A percentile compares a stretch with the other conserved stretches of the same genome.
Evolutionary conservation across 2,329 filamentous ascomycete species (phyloP).

Genomic region (Aspergillus pseudoviridinutans): DNA sequence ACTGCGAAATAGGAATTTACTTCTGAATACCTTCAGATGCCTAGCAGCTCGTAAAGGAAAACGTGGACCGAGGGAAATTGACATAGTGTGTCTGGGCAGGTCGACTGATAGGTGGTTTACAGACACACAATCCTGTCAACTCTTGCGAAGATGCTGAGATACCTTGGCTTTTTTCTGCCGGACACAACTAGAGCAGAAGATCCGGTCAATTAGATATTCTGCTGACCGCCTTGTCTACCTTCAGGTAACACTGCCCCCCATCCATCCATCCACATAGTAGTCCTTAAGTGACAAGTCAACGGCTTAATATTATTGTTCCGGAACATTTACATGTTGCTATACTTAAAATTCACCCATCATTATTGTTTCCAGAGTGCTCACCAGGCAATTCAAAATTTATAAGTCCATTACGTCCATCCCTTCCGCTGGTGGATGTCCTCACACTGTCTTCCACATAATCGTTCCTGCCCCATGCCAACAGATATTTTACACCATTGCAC

Average conservation of each 20-base stretch:
- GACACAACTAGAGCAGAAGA: not conserved
- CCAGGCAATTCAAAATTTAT: too few species aligned
- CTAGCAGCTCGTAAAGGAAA: constrained; percentile 19
- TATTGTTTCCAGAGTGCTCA: not conserved
- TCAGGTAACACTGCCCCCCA: too few species aligned
- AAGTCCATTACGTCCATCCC: too few species aligned
- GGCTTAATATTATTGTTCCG: not conserved
- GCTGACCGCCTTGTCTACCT: not conserved
- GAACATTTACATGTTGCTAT: not conserved
- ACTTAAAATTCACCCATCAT: not conserved
- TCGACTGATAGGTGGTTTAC: not conserved
- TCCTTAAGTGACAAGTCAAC: not conserved
- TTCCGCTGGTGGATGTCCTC: too few species aligned
- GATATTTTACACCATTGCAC: too few species aligned
- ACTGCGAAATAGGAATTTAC: not conserved
- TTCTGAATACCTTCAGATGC: constrained; percentile 16
- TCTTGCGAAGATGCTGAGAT: not conserved
- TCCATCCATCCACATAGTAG: not conserved
- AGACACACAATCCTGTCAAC: not conserved
- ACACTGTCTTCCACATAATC: too few species aligned
- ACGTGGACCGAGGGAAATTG: constrained; percentile 7
- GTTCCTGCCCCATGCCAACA: too few species aligned
- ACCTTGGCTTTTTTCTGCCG: not conserved
- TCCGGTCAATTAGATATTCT: not conserved
- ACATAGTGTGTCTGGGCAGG: not conserved